Evolutionary conservation across 116 monocot species (phyloP), one percentile per base, ranked within the genome.

Genomic region (Phalaenopsis hybrid): DNA sequence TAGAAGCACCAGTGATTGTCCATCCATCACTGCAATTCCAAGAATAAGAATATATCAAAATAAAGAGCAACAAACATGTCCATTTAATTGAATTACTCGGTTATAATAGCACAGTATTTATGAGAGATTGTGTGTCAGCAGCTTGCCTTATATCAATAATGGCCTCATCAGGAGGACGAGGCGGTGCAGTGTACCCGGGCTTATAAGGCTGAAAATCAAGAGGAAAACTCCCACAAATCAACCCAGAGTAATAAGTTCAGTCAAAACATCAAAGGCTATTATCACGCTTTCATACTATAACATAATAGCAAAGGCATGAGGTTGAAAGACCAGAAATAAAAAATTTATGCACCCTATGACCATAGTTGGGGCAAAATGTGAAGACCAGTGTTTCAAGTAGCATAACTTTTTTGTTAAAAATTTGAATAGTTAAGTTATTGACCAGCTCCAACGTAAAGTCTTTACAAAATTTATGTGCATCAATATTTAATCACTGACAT

Each of bases 171-270:
- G 86, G 89, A 50, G 52, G 49, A 69, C 84, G 87, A n/a, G 95
- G 89, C 82, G 91, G 91, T 81, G 91, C 92, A 76, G 88, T 86
- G 83, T 95, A 93, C 5, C 90, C 95, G 84, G 89, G 82, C 69
- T 87, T 88, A 69, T 99, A 99, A 59, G 86, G 81, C 99, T 99
- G 88, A 31, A 82, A 67, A 83, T 78, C 44, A 76, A 45, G 77
- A 18, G 23, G 65, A 23, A 65, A 23, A 65, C 65, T 23, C 23
- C 65, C 65, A 65, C 23, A 21, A 65, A 65, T 65, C 65, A 65
- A 11, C 37, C 13, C 5, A 73, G 41, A 73, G 13, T 15, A 73
- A 11, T 73, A 73, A 73, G 16, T 73, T 73, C 23, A 73, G 0
- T 23, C 23, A 8, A 65, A 8, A 65, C 0, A 25, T 20, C 25